Conservation (phyloP, 1,284 basidiomycete genomes). For the Ustilago hordei region DNA sequence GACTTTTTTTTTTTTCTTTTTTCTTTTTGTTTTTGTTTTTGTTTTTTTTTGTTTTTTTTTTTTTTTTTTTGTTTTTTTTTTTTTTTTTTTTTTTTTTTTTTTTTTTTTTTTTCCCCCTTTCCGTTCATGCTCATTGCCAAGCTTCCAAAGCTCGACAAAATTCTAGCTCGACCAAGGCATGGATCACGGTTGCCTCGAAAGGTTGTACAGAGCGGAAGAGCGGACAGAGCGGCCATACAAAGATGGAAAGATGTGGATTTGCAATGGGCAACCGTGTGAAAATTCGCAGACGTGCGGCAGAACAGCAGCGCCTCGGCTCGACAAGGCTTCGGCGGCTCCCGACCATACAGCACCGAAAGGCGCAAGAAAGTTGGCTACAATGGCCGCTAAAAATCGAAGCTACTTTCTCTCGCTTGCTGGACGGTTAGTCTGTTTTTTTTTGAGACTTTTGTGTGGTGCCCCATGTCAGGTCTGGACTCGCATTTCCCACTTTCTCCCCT, state of each 20-base stretch:
- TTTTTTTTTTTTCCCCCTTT: no score
- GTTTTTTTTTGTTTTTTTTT: no score
- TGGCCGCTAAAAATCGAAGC: not conserved
- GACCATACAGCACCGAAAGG: not conserved
- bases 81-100: no score
- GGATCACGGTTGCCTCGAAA: no score
- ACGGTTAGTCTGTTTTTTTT: not conserved
- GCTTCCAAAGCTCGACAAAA: not conserved
- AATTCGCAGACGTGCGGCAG: constrained; percentile 21
- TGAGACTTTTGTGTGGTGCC: constrained; percentile 1
- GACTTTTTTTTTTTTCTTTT: not conserved
- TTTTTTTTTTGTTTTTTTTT: no score
- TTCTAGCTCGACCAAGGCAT: not conserved
- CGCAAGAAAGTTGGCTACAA: not conserved
- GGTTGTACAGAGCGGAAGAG: not conserved
- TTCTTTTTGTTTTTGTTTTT: no score
- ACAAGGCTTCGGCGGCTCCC: constrained; percentile 28
- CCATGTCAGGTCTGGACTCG: not conserved
- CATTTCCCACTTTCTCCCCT: not conserved
- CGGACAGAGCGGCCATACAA: constrained; percentile 2
- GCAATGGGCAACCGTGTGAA: constrained; percentile 20
- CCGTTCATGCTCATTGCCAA: not conserved
- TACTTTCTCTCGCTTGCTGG: constrained; percentile 9
- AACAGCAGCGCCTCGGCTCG: constrained; percentile 20
- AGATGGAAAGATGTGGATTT: not conserved